Percentiles rank a stretch among this genome's conserved stretches.
phyloP scores from a whole-genome alignment of 2,329 filamentous ascomycete species.

The Cytospora paraplurivora region DNA sequence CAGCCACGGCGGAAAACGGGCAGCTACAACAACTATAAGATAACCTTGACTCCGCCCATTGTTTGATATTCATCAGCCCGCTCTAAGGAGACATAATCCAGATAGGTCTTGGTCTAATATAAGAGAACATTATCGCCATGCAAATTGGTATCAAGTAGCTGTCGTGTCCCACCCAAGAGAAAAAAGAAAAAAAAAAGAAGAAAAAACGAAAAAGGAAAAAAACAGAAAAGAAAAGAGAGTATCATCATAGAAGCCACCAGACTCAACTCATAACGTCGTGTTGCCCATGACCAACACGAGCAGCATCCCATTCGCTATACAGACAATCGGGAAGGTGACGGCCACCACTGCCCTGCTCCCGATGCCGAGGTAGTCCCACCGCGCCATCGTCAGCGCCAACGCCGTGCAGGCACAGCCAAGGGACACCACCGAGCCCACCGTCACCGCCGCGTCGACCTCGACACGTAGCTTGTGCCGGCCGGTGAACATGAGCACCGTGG shows the following conservation, averaged over 20 bases:
- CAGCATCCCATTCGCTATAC: slow-evolving; percentile 53
- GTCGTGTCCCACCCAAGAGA: not conserved
- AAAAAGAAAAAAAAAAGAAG: not conserved
- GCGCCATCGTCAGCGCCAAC: slow-evolving; percentile 59
- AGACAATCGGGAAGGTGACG: slow-evolving; percentile 47
- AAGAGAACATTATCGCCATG: not conserved
- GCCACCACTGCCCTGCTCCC: slow-evolving; percentile 48
- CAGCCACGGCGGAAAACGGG: not conserved
- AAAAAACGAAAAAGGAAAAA: not conserved
- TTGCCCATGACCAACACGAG: slow-evolving; percentile 54
- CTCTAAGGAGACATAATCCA: not conserved
- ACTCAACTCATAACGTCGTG: slow-evolving; percentile 28
- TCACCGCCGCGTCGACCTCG: slow-evolving; percentile 74
- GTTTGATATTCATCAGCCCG: not conserved
- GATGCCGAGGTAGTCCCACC: slow-evolving; percentile 47
- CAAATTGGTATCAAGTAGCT: not conserved
- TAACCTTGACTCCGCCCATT: not conserved
- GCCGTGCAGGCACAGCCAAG: slow-evolving; percentile 65
- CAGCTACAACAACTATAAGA: not conserved
- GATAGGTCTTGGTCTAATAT: not conserved
- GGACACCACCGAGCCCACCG: slow-evolving; percentile 68
- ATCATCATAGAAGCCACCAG: not conserved
- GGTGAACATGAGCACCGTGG: slow-evolving; percentile 66
- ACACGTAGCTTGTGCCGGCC: slow-evolving; percentile 67
- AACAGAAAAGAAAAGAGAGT: not conserved